These are phyloP conservation scores for Colletotrichum melonis DNA, from an alignment of 2,329 filamentous ascomycete genomes.

Conservation along the genomic window DNA sequence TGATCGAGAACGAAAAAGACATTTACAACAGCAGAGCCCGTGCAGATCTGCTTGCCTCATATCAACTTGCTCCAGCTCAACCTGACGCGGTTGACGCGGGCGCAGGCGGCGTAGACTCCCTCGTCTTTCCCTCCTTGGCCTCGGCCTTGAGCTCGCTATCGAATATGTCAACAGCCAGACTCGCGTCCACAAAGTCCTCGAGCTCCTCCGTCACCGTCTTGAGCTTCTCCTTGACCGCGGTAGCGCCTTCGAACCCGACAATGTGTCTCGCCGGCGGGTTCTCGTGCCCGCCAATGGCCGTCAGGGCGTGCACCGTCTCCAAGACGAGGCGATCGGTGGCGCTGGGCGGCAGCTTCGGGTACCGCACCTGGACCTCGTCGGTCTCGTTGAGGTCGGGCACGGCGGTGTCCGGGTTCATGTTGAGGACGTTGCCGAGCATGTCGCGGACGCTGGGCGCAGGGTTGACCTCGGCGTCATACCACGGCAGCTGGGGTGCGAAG, in stretches of 20 bases:
- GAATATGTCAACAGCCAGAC: constrained; percentile 83
- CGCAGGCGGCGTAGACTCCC: constrained; percentile 40
- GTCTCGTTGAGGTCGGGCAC: constrained; percentile 46
- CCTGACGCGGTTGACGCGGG: constrained; percentile 31
- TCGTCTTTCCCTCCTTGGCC: constrained; percentile 54
- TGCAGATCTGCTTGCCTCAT: background rate
- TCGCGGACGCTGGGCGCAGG: constrained; percentile 85
- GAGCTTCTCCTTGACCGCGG: constrained; percentile 92
- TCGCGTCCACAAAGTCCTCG: constrained; percentile 95
- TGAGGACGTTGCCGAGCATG: constrained; percentile 83
- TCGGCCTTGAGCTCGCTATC: constrained; percentile 66
- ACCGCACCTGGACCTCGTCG: constrained; percentile 70
- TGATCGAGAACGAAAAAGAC: background rate
- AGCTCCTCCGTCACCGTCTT: constrained; percentile 96
- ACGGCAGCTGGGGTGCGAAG: constrained; percentile 80
- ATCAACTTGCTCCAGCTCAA: background rate
- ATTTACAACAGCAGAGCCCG: background rate
- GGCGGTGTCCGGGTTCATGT: constrained; percentile 76
- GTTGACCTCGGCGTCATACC: constrained; percentile 74
- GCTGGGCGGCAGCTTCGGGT: constrained; percentile 76
- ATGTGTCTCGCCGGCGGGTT: constrained; percentile 96
- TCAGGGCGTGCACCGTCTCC: constrained; percentile 91
- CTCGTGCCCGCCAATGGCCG: constrained; percentile 93
- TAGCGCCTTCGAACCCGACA: constrained; percentile 88
- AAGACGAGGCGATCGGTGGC: constrained; percentile 80